Percentiles rank a stretch among this genome's conserved stretches.
Evolutionary conservation across 164 flowering plant genomes (phyloP).

Genomic region (Piper betle): DNA sequence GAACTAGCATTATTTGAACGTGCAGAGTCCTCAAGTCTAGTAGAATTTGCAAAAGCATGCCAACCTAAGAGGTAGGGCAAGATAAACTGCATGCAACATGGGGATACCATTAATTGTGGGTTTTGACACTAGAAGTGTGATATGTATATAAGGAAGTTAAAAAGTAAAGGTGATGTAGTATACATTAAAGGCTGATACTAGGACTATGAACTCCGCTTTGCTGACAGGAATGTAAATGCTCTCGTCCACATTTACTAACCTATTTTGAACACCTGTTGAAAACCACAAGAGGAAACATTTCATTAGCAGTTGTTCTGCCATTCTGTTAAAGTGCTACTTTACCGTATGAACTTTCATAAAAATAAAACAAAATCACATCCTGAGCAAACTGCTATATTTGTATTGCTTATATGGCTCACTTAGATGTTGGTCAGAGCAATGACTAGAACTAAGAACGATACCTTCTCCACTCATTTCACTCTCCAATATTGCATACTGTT

Average conservation of each 20-base stretch:
- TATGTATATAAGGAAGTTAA: background rate
- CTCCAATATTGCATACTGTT: too few relatives aligned
- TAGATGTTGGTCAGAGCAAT: too few relatives aligned
- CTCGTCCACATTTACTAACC: slow-evolving; percentile 61
- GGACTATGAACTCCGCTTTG: slow-evolving; percentile 69
- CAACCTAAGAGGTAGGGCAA: slow-evolving; percentile 86
- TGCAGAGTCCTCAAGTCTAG: slow-evolving; percentile 39
- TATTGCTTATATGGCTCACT: too few relatives aligned
- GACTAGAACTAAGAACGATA: too few relatives aligned
- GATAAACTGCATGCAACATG: slow-evolving; percentile 44
- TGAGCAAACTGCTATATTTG: too few relatives aligned
- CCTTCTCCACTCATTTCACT: too few relatives aligned
- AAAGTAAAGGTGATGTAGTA: slow-evolving; percentile 2
- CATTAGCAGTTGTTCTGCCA: background rate
- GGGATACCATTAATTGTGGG: background rate
- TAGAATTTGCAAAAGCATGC: slow-evolving; percentile 61
- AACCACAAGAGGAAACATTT: background rate
- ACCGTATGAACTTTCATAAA: too few relatives aligned
- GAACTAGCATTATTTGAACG: slow-evolving; percentile 32
- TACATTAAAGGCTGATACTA: slow-evolving; percentile 68
- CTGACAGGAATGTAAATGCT: slow-evolving; percentile 74
- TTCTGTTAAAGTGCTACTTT: too few relatives aligned
- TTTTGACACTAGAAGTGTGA: too few relatives aligned
- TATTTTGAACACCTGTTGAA: slow-evolving; percentile 62
- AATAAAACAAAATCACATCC: too few relatives aligned